Evolutionary conservation across 148 eudicot genomes (phyloP).

Genomic region (Cornus kousa): DNA sequence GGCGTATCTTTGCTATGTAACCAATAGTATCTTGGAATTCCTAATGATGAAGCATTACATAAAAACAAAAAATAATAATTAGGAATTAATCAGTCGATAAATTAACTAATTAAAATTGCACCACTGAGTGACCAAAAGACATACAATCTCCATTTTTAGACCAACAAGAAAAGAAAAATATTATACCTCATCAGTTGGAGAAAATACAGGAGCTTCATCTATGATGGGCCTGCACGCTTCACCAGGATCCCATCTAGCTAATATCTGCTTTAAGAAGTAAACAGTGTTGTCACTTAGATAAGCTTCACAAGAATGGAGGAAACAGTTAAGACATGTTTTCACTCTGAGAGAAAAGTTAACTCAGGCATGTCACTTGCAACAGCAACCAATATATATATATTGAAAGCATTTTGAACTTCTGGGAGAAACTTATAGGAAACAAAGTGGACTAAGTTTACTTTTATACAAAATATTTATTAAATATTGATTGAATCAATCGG

Average conservation of each 20-base stretch:
- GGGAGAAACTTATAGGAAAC: background rate
- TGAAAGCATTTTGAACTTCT: background rate
- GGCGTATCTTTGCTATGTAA: slow-evolving; percentile 53
- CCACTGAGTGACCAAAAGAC: background rate
- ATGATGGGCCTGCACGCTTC: slow-evolving; percentile 48
- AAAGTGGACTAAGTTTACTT: background rate
- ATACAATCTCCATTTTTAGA: background rate
- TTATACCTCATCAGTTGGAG: slow-evolving; percentile 58
- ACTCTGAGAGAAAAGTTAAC: background rate
- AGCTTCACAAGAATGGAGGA: background rate
- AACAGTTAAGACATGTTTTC: background rate
- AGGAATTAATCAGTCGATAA: background rate
- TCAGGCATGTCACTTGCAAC: background rate
- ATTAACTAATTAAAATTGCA: background rate
- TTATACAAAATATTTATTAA: background rate
- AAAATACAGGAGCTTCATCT: slow-evolving; percentile 58
- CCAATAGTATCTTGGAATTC: slow-evolving; percentile 64
- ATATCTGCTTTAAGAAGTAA: slow-evolving; percentile 26
- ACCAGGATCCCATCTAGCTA: slow-evolving; percentile 53
- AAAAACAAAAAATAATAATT: background rate
- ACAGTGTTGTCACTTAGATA: background rate
- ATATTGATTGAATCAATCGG: background rate
- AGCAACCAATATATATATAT: background rate
- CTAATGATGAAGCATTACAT: slow-evolving; percentile 18
- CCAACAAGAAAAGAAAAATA: background rate